Percentiles rank a stretch among this genome's conserved stretches.
These are phyloP conservation scores for Mortierella sp. DNA, from an alignment of 371 early-diverging fungal genomes.

Conservation along the genomic window DNA sequence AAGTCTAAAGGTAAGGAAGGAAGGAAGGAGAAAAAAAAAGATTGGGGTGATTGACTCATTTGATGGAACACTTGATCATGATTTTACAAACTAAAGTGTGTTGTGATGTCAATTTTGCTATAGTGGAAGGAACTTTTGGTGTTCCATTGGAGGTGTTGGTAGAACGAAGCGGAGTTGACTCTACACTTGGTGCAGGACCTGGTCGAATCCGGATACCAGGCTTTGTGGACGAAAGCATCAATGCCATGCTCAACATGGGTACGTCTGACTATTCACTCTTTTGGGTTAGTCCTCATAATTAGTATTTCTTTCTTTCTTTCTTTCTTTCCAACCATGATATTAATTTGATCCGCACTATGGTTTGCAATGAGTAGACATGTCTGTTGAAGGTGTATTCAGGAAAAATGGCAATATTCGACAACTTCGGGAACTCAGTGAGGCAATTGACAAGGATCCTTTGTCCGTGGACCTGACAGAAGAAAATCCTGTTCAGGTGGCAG, in stretches of 20 bases:
- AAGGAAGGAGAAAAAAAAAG: no score
- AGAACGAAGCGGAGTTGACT: conserved; percentile 86
- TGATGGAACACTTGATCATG: no score
- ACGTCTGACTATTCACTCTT: conserved; percentile 36
- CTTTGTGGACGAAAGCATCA: conserved; percentile 86
- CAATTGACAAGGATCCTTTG: conserved; percentile 75
- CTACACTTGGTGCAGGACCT: conserved; percentile 82
- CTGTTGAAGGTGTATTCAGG: conserved; percentile 94
- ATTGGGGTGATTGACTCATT: neutral
- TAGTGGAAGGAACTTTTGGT: conserved; percentile 87
- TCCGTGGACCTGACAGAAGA: conserved; percentile 77
- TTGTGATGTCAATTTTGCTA: neutral
- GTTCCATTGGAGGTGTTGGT: conserved; percentile 87
- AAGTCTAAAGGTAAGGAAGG: conserved; percentile 78
- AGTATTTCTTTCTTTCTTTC: neutral
- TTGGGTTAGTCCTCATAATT: neutral
- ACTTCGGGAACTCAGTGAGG: conserved; percentile 80
- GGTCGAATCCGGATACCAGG: conserved; percentile 83
- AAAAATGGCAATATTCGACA: conserved; percentile 96
- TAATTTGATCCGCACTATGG: no score
- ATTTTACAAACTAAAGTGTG: conserved; percentile 1
- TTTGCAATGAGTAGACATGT: conserved; percentile 70
- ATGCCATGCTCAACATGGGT: conserved; percentile 84
- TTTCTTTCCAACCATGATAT: neutral
- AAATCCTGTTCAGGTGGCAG: conserved; percentile 91